Base-by-base conservation (phyloP, 169 alveolate species). In the Plasmodium berghei region DNA sequence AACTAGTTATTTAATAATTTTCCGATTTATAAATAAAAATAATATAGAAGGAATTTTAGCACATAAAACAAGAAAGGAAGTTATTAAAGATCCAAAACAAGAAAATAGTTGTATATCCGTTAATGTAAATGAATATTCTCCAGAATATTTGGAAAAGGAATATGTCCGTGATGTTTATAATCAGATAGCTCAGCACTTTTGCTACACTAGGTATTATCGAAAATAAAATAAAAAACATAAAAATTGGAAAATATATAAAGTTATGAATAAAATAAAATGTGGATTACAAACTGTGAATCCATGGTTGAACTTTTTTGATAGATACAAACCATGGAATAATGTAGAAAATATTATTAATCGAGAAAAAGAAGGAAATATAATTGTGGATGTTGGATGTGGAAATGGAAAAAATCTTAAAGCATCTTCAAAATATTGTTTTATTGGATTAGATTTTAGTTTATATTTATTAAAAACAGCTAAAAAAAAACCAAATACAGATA, bases 291-390 rank as follows among this genome's bases (percentile, higher is more conserved):
- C 10, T 24, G 9, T 70, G 26, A 20, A 9, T 48, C 18, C 28
- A 45, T 69, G 20, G 12, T 24, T 2, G 45, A 9, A 18, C 18
- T 5, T 18, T 14, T 69, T 69, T 71, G 42, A 22, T 14, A 95
- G 99, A 72, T 97, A 98, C 86, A 97, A 97, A 72, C 99, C 99
- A n/a, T 98, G 99, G 99, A 98, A 99, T 8, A 95, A 95, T 73
- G 98, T 98, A 1, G 96, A 95, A 28, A 89, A 94, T 52, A 95
- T 95, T 91, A 92, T 98, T 40, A 95, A 96, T 77, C 88, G 94
- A 28, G 91, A 95, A 69, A 96, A 96, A 34, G 93, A 95, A 24
- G 97, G 96, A 62, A 95, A 98, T 5, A 80, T 97, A 5, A 97
- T 97, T 56, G 85, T 96, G 12, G 99, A 98, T 92, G 97, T 97